Conservation (phyloP, 306 rosid genomes). For the Vigna nakashimae region DNA sequence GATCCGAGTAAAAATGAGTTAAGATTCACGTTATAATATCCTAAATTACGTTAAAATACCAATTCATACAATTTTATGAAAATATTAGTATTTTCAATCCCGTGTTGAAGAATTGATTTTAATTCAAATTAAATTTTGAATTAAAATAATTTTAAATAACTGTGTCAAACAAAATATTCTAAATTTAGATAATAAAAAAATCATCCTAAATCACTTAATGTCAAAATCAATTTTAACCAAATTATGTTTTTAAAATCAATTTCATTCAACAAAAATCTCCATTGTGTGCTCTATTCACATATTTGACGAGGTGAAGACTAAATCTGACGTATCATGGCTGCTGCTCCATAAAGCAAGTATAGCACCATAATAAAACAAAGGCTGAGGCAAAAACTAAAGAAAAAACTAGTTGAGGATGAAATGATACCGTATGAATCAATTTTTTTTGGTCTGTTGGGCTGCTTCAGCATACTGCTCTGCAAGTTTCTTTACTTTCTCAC, state of each 20-base stretch:
- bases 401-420: conserved; percentile 29
- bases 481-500: conserved; percentile 97
- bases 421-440: conserved; percentile 42
- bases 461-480: conserved; percentile 92
- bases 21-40: neutral
- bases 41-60: neutral
- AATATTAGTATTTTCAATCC: neutral
- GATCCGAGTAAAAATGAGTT: neutral
- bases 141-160: neutral
- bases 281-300: conserved; percentile 37
- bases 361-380: conserved; percentile 9
- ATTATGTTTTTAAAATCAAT: neutral
- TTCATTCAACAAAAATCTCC: conserved; percentile 5
- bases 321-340: conserved; percentile 19
- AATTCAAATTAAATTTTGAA: neutral
- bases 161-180: neutral
- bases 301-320: conserved; percentile 22
- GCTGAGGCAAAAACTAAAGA: conserved; percentile 12
- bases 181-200: neutral
- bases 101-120: neutral
- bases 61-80: neutral
- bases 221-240: neutral
- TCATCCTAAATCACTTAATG: neutral
- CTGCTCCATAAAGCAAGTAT: conserved; percentile 28
- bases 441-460: conserved; percentile 68